Conservation (phyloP, 176 grass and related monocot species). For the Eragrostis nindensis region DNA sequence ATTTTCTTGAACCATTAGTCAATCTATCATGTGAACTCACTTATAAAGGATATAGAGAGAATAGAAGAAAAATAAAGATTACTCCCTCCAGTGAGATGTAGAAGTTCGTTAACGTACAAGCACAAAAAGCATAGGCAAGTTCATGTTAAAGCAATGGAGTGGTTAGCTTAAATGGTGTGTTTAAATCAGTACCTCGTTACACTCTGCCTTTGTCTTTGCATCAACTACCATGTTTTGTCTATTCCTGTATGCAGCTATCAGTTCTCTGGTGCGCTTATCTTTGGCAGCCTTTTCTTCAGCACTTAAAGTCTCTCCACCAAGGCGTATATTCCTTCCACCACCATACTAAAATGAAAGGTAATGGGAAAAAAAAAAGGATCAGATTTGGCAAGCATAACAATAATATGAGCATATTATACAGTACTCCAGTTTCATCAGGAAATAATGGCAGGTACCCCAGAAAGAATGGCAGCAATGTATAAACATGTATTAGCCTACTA, state of each 20-base stretch:
- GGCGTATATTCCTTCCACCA: slow-evolving; percentile 68
- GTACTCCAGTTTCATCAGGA: slow-evolving; percentile 8
- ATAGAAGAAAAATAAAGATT: background rate
- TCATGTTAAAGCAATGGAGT: slow-evolving; percentile 5
- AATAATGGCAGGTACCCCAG: background rate
- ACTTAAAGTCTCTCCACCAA: slow-evolving; percentile 56
- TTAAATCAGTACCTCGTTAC: slow-evolving; percentile 52
- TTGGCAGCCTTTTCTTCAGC: slow-evolving; percentile 63
- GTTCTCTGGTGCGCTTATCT: slow-evolving; percentile 58
- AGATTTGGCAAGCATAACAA: slow-evolving; percentile 2
- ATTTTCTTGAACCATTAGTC: no score
- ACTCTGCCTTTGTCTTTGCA: slow-evolving; percentile 66
- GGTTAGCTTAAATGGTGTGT: background rate
- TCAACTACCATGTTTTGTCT: slow-evolving; percentile 47
- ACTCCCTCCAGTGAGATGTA: background rate
- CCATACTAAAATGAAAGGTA: slow-evolving; percentile 61
- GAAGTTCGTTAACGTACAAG: background rate
- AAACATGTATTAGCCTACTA: slow-evolving; percentile 19
- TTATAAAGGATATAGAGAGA: background rate
- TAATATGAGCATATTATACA: background rate
- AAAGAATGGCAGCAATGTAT: background rate
- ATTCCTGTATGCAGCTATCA: slow-evolving; percentile 64
- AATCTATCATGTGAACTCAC: background rate
- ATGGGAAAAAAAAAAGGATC: slow-evolving; percentile 13
- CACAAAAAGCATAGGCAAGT: background rate